These are phyloP conservation scores for Coemansia sp. DNA, from an alignment of 192 early-diverging fungal species.

Conservation along the genomic window DNA sequence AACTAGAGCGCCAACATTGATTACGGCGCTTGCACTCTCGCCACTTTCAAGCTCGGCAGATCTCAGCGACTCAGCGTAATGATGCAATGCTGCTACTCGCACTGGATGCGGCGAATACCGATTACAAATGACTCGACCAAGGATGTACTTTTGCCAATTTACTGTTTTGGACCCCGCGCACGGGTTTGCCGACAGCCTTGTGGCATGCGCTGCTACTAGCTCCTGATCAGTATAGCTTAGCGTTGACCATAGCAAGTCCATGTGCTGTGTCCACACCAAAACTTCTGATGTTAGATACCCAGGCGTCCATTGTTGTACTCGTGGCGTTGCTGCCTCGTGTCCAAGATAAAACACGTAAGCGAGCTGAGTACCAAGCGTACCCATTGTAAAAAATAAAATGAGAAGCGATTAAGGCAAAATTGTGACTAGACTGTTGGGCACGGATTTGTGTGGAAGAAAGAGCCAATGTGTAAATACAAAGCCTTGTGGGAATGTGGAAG, in stretches of 20 bases:
- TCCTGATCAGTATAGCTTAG: conserved; percentile 7
- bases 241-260: conserved; percentile 37
- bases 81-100: conserved; percentile 23
- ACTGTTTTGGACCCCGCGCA: not conserved
- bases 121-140: conserved; percentile 21
- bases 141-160: conserved; percentile 11
- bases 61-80: conserved; percentile 12
- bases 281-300: conserved; percentile 9
- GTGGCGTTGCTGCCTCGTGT: conserved; percentile 7
- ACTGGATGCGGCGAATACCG: conserved; percentile 10
- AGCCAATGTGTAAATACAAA: not conserved
- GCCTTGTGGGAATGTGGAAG: not conserved
- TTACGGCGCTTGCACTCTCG: conserved; percentile 4
- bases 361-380: conserved; percentile 35
- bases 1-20: conserved; percentile 1
- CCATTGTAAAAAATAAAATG: conserved; percentile 14
- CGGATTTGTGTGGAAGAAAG: not conserved
- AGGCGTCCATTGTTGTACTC: conserved; percentile 13
- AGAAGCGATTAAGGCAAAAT: not conserved
- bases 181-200: conserved; percentile 2
- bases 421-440: not conserved
- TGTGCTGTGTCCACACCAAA: conserved; percentile 37
- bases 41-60: not conserved
- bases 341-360: conserved; percentile 32
- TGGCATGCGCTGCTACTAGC: conserved; percentile 6